These are phyloP conservation scores for Calonectria pauciramosa DNA, from an alignment of 2,329 filamentous ascomycete species.

Conservation along the genomic window DNA sequence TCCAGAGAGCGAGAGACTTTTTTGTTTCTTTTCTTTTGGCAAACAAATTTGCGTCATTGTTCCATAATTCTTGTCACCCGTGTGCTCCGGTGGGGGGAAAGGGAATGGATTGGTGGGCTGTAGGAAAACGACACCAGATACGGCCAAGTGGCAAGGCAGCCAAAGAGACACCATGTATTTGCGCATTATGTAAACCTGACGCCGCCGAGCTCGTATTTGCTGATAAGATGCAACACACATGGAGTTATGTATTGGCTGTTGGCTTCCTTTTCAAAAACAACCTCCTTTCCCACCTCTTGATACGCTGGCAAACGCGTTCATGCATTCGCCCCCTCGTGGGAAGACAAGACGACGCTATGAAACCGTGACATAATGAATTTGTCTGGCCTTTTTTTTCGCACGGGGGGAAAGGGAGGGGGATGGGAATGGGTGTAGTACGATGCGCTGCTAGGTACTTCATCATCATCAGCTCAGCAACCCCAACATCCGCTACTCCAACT, in stretches of 20 bases:
- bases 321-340: too few relatives aligned
- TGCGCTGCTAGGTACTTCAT: neutral
- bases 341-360: neutral
- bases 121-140: neutral
- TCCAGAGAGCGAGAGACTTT: too few relatives aligned
- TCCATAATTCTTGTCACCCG: neutral
- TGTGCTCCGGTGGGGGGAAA: neutral
- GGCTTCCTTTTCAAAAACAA: neutral
- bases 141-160: neutral
- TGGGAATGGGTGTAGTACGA: neutral
- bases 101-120: neutral
- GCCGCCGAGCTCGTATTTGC: neutral
- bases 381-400: neutral
- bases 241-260: neutral
- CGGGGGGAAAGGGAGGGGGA: too few relatives aligned
- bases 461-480: neutral
- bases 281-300: neutral
- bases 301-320: neutral
- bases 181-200: neutral
- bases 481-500: neutral
- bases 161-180: neutral
- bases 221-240: neutral
- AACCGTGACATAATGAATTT: neutral
- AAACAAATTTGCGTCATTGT: neutral
- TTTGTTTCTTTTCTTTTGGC: too few relatives aligned